Conservation (phyloP, 192 early-diverging fungal genomes). For the Coemansia sp. region DNA sequence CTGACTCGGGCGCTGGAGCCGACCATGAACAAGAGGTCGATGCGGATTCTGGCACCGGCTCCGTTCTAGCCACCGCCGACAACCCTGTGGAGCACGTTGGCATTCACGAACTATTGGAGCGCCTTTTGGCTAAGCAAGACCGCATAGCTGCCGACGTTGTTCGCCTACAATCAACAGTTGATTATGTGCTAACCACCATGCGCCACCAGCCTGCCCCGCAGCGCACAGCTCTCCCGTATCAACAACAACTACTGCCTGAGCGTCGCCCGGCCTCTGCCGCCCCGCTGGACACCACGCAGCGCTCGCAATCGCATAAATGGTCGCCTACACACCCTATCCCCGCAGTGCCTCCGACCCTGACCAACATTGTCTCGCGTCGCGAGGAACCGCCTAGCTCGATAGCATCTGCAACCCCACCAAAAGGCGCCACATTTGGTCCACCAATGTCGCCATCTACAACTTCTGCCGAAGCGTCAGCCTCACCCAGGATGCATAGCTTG, state of each 20-base stretch:
- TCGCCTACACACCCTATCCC: neutral
- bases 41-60: neutral
- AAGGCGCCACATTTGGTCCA: neutral
- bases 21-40: neutral
- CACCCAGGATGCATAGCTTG: neutral
- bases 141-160: constrained; percentile 39
- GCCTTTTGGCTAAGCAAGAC: constrained; percentile 38
- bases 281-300: neutral
- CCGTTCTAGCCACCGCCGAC: neutral
- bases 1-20: neutral
- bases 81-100: neutral
- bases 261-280: neutral
- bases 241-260: constrained; percentile 2
- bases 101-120: constrained; percentile 26
- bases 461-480: neutral
- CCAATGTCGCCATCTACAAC: neutral
- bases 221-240: neutral
- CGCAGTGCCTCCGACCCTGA: constrained; percentile 27
- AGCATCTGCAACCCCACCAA: neutral
- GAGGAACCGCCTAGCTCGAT: neutral
- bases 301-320: neutral
- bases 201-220: constrained; percentile 13
- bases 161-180: constrained; percentile 37
- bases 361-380: constrained; percentile 29
- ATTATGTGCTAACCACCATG: constrained; percentile 23